Percentiles rank a stretch among this genome's conserved stretches.
Conservation (phyloP, 2,329 filamentous ascomycete genomes). For the Colletotrichum ledebouriae region DNA sequence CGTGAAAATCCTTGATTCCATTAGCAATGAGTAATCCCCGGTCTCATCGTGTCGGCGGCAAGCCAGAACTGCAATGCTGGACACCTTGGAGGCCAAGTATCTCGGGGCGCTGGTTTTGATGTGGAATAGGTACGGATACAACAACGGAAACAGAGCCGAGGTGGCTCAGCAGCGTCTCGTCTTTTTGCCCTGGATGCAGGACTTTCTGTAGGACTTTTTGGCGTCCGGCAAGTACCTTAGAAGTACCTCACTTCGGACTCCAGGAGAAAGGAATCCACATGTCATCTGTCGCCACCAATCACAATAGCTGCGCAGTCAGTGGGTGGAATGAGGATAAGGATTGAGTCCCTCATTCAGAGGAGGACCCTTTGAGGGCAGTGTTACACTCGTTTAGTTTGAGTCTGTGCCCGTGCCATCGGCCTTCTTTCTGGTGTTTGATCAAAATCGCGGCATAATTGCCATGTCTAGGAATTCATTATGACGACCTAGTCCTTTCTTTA, state of each 20-base stretch:
- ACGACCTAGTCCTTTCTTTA: constrained; percentile 30
- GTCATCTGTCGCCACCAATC: constrained; percentile 12
- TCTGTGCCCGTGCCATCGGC: background rate
- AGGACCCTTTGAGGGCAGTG: no score
- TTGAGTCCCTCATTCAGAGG: no score
- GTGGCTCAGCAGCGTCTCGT: no score
- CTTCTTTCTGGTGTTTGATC: constrained; percentile 11
- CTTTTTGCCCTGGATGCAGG: constrained; percentile 24
- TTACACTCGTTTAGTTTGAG: constrained; percentile 6
- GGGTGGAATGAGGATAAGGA: no score
- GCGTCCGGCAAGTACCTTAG: background rate
- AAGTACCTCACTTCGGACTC: constrained; percentile 16
- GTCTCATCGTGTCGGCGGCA: background rate
- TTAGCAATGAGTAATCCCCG: constrained; percentile 20
- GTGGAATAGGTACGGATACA: background rate
- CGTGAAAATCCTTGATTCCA: constrained; percentile 15
- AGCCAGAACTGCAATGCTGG: background rate
- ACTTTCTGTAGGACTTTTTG: constrained; percentile 40
- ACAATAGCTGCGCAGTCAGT: background rate
- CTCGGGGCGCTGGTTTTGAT: background rate
- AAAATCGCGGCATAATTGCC: constrained; percentile 9
- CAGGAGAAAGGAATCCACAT: constrained; percentile 10
- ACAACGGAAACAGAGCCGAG: background rate
- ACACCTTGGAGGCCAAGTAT: background rate
- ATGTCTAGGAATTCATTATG: background rate